These are phyloP conservation scores for Coemansia javaensis DNA, from an alignment of 192 early-diverging fungal genomes.

Conservation along the genomic window DNA sequence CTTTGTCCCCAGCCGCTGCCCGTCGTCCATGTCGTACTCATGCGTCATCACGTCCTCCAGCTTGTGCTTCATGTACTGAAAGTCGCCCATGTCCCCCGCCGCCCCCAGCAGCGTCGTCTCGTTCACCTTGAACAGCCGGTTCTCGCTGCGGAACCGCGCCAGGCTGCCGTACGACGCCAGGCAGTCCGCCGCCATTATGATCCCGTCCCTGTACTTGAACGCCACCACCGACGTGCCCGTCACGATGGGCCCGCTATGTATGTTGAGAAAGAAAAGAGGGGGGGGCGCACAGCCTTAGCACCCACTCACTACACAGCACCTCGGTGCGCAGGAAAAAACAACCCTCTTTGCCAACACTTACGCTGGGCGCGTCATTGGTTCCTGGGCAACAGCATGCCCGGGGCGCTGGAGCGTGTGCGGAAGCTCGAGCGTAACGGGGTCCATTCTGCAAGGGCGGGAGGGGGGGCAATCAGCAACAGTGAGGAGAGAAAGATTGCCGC, in stretches of 20 bases:
- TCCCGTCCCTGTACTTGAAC: conserved; percentile 93
- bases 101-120: conserved; percentile 84
- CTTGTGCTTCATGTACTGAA: conserved; percentile 84
- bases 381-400: conserved; percentile 31
- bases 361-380: conserved; percentile 56
- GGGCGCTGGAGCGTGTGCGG: conserved; percentile 30
- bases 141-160: conserved; percentile 85
- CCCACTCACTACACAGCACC: neutral
- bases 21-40: conserved; percentile 87
- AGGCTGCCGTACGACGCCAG: conserved; percentile 93
- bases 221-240: conserved; percentile 92
- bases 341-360: conserved; percentile 19
- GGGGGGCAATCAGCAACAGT: neutral
- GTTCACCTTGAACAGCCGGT: conserved; percentile 75
- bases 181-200: conserved; percentile 95
- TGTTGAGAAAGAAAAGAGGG: neutral
- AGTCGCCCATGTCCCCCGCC: conserved; percentile 91
- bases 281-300: no score
- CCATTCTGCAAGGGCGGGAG: conserved; percentile 7
- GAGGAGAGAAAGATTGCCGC: conserved; percentile 1
- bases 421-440: conserved; percentile 23
- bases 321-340: neutral
- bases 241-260: conserved; percentile 63
- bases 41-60: conserved; percentile 76
- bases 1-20: conserved; percentile 73